Base-by-base conservation (phyloP, 139 green algal species). In the Coelastrella sp. region DNA sequence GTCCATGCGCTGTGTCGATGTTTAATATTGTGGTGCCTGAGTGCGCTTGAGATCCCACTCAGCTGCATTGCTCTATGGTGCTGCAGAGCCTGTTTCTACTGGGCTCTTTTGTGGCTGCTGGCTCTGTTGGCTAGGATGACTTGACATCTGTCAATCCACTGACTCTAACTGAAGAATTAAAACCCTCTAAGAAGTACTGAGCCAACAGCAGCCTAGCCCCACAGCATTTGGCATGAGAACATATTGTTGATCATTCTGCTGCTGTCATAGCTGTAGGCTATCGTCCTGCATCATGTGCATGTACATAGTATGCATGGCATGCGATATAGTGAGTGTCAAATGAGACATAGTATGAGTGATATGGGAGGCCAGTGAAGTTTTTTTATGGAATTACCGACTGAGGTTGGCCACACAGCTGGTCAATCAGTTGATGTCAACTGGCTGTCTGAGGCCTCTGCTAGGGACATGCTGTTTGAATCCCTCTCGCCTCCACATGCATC, bases 141-240 rank as follows among this genome's bases (percentile, higher is more conserved):
- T 57, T 59, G 35, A 84, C 76, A 83, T 88, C 87, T 91, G 87
- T 91, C 87, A 91, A 91, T 91, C 87, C 87, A 87, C 79, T 59
- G 65, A 35, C 63, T 80, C n/a, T 25, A 49, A 70, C 61, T 70
- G 76, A 87, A 80, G 35, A 82, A 22, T 27, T 35, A 70, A 91
- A 78, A 88, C 79, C 87, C 87, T 91, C 87, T 91, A 91, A 91
- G 87, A 91, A 91, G 87, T 91, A 49, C 87, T 91, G 87, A 91
- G 79, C 87, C 79, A 75, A 72, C 56, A 24, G n/a, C n/a, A 11
- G 65, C 76, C 22, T 56, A 82, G 24, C 61, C 61, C 61, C 35
- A 27, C 72, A 25, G 72, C 22, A 25, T 78, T 78, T 7, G n/a
- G 5, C 76, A 19, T 60, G 59, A 7, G n/a, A 78, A 49, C 25